Base-by-base conservation (phyloP, 352 stramenopile species). In the Phytophthora constricta region DNA sequence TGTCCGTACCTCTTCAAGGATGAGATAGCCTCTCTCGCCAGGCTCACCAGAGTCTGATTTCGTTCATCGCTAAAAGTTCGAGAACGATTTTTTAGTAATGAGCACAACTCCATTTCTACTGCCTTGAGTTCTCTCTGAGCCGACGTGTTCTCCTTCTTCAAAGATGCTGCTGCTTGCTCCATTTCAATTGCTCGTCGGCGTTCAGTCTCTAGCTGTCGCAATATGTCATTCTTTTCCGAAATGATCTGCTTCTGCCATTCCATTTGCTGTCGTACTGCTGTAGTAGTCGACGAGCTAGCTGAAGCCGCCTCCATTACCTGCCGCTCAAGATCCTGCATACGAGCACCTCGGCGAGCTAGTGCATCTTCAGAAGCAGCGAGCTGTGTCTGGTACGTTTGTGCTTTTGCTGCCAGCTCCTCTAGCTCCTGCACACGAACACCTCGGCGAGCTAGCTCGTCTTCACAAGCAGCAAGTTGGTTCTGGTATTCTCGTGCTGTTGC, bases 211-310 rank as follows among this genome's bases (percentile, higher is more conserved):
- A 92, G 50, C 27, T 82, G 62, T 7, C 74, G 72, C 39, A 79
- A 26, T 23, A 92, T 43, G 5, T 79, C 61, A 26, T 59, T 82
- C 45, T 84, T 87, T 56, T 91, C 84, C 5, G 58, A 64, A 2
- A 72, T 70, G 34, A 88, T 62, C 42, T 75, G 76, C n/a, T 68
- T 65, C 11, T 80, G 62, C 43, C 61, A 64, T 27, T 89, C 78
- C 3, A 39, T 72, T 23, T 85, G 80, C 42, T 84, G 62, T 17
- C 69, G 45, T 17, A 62, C 62, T 41, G 64, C 56, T 3, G 51
- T 76, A 43, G 79, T 82, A 4, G 62, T 81, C n/a, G 70, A 71
- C 1, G 78, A 79, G 8, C 46, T 75, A 3, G 65, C 67, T 13
- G 56, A 62, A 20, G 57, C 59, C 19, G 62, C 43, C 17, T 87